Evolutionary conservation across 768 basidiomycete species (phyloP).

Genomic region (Gloeophyllum trabeum): DNA sequence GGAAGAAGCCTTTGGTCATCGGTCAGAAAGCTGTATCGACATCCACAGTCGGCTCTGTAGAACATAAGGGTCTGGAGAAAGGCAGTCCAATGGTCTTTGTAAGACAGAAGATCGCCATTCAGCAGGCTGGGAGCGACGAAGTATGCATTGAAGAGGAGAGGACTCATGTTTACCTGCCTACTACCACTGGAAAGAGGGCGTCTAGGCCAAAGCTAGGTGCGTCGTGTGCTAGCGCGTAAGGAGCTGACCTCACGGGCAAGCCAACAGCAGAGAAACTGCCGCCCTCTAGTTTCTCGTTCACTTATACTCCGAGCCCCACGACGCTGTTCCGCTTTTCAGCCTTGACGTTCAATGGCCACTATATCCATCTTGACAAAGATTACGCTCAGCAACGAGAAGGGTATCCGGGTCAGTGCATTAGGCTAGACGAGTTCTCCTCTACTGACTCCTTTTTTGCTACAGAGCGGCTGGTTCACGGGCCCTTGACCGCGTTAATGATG

Average conservation of each 20-base stretch:
- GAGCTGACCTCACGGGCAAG: conserved; percentile 1
- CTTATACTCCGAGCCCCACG: conserved; percentile 53
- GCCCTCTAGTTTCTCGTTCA: conserved; percentile 48
- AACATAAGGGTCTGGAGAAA: conserved; percentile 56
- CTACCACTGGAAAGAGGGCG: conserved; percentile 14
- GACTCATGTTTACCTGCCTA: conserved; percentile 53
- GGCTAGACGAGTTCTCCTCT: not conserved
- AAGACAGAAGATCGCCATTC: conserved; percentile 48
- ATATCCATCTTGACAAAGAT: conserved; percentile 73
- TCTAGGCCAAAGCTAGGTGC: conserved; percentile 33
- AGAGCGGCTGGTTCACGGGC: conserved; percentile 83
- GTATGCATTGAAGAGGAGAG: conserved; percentile 52
- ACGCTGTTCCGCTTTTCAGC: conserved; percentile 83
- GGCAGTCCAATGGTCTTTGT: conserved; percentile 67
- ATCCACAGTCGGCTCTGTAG: conserved; percentile 35
- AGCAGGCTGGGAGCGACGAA: conserved; percentile 26
- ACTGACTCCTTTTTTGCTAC: conserved; percentile 1
- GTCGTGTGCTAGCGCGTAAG: conserved; percentile 1
- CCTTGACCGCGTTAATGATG: conserved; percentile 70
- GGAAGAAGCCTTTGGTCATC: conserved; percentile 44
- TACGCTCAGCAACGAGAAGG: conserved; percentile 60
- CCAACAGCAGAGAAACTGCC: conserved; percentile 40
- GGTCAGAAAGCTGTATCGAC: conserved; percentile 40
- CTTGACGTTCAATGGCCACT: conserved; percentile 77
- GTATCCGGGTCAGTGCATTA: conserved; percentile 43